phyloP scores from a whole-genome alignment of 2,329 filamentous ascomycete species.

The Hypoxylon sp. region DNA sequence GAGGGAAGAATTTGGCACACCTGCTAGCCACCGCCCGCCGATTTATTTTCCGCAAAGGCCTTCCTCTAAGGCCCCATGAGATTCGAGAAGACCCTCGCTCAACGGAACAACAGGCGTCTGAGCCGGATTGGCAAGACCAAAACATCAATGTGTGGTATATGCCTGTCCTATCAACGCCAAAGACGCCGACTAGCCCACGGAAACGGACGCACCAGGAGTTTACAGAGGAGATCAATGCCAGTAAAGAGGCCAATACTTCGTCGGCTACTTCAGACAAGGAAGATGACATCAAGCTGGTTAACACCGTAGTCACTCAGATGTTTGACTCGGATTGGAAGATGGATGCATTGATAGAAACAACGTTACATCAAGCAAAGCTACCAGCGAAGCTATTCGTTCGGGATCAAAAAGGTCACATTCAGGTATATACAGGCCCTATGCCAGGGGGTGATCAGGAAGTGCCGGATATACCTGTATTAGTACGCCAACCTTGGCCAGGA shows the following conservation, averaged over 20 bases:
- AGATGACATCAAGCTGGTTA: slow-evolving; percentile 66
- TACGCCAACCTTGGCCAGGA: slow-evolving; percentile 85
- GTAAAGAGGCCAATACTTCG: slow-evolving; percentile 1
- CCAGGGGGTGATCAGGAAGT: slow-evolving; percentile 66
- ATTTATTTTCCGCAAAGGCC: slow-evolving; percentile 88
- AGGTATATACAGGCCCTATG: slow-evolving; percentile 77
- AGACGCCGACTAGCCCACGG: slow-evolving; percentile 46
- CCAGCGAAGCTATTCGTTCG: slow-evolving; percentile 80
- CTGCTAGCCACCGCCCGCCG: slow-evolving; percentile 84
- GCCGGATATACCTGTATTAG: slow-evolving; percentile 78
- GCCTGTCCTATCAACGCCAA: slow-evolving; percentile 63
- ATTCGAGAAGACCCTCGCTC: slow-evolving; percentile 65
- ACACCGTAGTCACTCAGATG: slow-evolving; percentile 79
- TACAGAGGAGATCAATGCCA: slow-evolving; percentile 26
- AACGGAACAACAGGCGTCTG: slow-evolving; percentile 60
- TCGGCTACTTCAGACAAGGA: slow-evolving; percentile 52
- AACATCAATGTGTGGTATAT: slow-evolving; percentile 90
- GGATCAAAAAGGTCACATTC: slow-evolving; percentile 74
- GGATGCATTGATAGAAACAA: slow-evolving; percentile 77
- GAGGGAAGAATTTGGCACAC: slow-evolving; percentile 84
- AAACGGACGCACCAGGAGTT: slow-evolving; percentile 65
- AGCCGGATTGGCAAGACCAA: slow-evolving; percentile 81
- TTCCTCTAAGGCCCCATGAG: slow-evolving; percentile 81
- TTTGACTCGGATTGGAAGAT: slow-evolving; percentile 83
- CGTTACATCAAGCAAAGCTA: slow-evolving; percentile 75